Percentiles rank a stretch among this genome's conserved stretches.
phyloP scores from a whole-genome alignment of 2,329 filamentous ascomycete genomes.

The Alternaria ventricosa region DNA sequence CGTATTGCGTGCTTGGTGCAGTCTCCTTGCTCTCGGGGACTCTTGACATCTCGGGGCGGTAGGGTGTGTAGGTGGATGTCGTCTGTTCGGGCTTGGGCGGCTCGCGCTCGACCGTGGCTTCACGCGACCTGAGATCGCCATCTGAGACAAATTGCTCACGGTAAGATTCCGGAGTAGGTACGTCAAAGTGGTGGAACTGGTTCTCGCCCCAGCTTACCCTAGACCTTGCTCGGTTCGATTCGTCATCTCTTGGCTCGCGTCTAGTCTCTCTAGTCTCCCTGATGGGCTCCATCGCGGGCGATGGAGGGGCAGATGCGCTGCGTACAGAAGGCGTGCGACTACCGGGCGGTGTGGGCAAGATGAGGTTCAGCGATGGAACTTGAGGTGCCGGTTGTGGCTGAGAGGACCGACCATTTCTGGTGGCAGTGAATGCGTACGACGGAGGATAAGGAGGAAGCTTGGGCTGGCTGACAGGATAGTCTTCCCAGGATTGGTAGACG shows the following conservation, averaged over 20 bases:
- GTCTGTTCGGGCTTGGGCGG: constrained; percentile 37
- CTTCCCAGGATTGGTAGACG: constrained; percentile 51
- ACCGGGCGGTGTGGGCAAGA: constrained; percentile 64
- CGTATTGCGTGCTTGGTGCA: constrained; percentile 38
- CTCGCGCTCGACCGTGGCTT: constrained; percentile 49
- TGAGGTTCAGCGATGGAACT: constrained; percentile 63
- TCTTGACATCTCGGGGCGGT: constrained; percentile 35
- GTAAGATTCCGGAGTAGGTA: constrained; percentile 53
- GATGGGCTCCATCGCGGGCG: constrained; percentile 41
- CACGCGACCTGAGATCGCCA: constrained; percentile 31
- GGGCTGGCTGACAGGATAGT: constrained; percentile 36
- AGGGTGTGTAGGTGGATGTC: constrained; percentile 37
- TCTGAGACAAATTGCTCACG: constrained; percentile 48
- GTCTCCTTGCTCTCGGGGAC: constrained; percentile 26
- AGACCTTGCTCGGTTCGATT: constrained; percentile 32
- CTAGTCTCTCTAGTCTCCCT: constrained; percentile 27
- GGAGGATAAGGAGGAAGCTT: constrained; percentile 46
- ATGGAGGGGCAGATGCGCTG: constrained; percentile 44
- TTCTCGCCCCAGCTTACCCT: constrained; percentile 58
- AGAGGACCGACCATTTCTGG: constrained; percentile 48
- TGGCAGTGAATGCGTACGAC: constrained; percentile 48
- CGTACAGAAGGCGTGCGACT: constrained; percentile 52
- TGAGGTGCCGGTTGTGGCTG: constrained; percentile 49
- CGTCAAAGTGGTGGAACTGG: constrained; percentile 55
- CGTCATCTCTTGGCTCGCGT: constrained; percentile 32